Conservation (phyloP, 2,329 filamentous ascomycete species). For the Fusarium drepaniforme region DNA sequence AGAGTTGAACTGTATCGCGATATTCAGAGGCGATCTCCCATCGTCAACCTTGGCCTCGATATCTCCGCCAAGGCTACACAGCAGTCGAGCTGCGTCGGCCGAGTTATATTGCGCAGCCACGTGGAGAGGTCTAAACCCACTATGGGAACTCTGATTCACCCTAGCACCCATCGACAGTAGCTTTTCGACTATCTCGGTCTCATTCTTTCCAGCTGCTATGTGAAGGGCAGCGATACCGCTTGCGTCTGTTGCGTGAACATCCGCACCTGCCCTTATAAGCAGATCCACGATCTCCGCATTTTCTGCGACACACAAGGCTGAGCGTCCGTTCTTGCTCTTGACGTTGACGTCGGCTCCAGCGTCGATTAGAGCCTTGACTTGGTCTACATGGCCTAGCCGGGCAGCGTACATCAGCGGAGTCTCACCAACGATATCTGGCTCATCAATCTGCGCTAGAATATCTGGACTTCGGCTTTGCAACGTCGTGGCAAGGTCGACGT, state of each 20-base stretch:
- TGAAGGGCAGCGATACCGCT: not conserved
- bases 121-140: not conserved
- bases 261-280: not conserved
- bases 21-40: not conserved
- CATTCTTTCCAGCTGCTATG: rapidly evolving
- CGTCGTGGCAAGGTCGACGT: not conserved
- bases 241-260: not conserved
- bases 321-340: not conserved
- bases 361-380: not conserved
- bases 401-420: not conserved
- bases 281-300: not conserved
- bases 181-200: not conserved
- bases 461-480: not conserved
- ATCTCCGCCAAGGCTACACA: not conserved
- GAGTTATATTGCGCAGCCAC: not conserved
- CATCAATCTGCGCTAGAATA: not conserved
- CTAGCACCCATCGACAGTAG: not conserved
- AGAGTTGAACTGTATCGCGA: not conserved
- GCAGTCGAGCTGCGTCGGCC: not conserved
- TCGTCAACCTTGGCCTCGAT: rapidly evolving
- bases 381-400: not conserved
- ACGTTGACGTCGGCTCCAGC: not conserved
- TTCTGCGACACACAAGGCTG: not conserved
- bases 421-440: not conserved
- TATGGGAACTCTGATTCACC: rapidly evolving